Percentiles rank a stretch among this genome's conserved stretches.
These are phyloP conservation scores for Globisporangium okanoganense DNA, from an alignment of 352 stramenopile species.

Conservation along the genomic window DNA sequence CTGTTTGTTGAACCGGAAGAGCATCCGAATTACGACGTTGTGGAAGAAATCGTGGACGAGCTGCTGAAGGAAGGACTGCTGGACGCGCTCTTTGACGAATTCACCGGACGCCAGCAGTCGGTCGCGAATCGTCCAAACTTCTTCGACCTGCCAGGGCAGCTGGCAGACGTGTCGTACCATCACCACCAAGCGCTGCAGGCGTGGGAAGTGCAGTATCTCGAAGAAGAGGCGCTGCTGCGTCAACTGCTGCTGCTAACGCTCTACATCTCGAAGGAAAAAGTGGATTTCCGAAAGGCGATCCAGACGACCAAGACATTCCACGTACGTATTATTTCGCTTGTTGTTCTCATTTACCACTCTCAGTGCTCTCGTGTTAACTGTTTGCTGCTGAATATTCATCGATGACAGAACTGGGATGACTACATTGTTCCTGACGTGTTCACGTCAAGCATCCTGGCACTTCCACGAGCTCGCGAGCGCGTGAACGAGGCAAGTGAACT, in stretches of 20 bases:
- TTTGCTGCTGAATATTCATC: neutral
- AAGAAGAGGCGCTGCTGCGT: slow-evolving; percentile 55
- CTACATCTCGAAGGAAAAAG: slow-evolving; percentile 33
- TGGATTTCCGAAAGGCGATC: slow-evolving; percentile 27
- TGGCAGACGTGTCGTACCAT: slow-evolving; percentile 8
- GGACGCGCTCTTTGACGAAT: slow-evolving; percentile 53
- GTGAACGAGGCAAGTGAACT: slow-evolving; percentile 26
- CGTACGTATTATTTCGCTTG: slow-evolving; percentile 11
- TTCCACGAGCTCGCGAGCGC: slow-evolving; percentile 18
- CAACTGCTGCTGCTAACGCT: slow-evolving; percentile 54
- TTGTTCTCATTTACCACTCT: neutral
- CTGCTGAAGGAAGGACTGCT: slow-evolving; percentile 54
- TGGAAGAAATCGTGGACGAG: slow-evolving; percentile 39
- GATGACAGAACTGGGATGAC: slow-evolving; percentile 26
- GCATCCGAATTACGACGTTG: slow-evolving; percentile 29
- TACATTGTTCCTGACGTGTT: slow-evolving; percentile 30
- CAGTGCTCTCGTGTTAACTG: neutral
- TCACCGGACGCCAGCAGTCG: slow-evolving; percentile 32
- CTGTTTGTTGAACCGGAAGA: slow-evolving; percentile 19
- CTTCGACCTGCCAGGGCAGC: slow-evolving; percentile 19
- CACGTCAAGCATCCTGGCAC: slow-evolving; percentile 15
- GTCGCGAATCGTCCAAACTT: slow-evolving; percentile 31
- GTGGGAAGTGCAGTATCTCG: slow-evolving; percentile 57
- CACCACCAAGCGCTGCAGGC: slow-evolving; percentile 27
- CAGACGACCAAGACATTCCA: slow-evolving; percentile 33